Evolutionary conservation across 2,329 filamentous ascomycete genomes (phyloP), one percentile per base, ranked within the genome.

Genomic region (Talaromyces sp.): DNA sequence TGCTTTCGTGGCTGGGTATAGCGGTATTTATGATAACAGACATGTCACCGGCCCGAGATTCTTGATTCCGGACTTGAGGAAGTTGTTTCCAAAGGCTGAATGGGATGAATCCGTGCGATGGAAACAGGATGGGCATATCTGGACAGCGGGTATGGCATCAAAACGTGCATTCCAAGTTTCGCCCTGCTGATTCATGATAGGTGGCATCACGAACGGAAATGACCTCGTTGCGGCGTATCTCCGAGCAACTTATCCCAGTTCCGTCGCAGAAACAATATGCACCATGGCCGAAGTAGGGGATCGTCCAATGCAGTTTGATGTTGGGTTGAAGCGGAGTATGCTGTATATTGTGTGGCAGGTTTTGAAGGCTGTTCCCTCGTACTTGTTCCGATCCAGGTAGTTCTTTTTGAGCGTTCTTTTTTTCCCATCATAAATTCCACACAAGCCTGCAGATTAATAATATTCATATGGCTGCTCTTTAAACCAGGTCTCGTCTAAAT

Each of bases 201-300:
- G 67, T 1, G 70, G 68, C 7, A 66, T 71, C 25, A 71, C 69
- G 10, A 71, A 71, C 51, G 69, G 70, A 1, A 64, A 70, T 15
- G 70, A 71, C 39, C 62, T 70, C 11, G 62, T 70, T 22, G 61
- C 63, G 11, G 57, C 60, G 25, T 71, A 70, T 55, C 53, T 71
- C 15, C 61, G 64, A 2, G 62, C 63, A 6, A 65, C 64, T 25
- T 71, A 67, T 44, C 63, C 68, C 3, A 56, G 59, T 1, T 57
- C 67, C 17, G 59, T 77, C 3, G 69, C 73, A 7, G 71, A 77
- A 22, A 67, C 68, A 1, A 69, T 77, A 25, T 69, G 73, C 42
- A 63, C 63, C 15, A 67, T 73, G 63, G 74, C 75, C 6, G 75
- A 77, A 57, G 67, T 77, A 1, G 65, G 66, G 2, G 65, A 68